phyloP scores from a whole-genome alignment of 495 filamentous ascomycete genomes.

The Achaetomiella virescens region DNA sequence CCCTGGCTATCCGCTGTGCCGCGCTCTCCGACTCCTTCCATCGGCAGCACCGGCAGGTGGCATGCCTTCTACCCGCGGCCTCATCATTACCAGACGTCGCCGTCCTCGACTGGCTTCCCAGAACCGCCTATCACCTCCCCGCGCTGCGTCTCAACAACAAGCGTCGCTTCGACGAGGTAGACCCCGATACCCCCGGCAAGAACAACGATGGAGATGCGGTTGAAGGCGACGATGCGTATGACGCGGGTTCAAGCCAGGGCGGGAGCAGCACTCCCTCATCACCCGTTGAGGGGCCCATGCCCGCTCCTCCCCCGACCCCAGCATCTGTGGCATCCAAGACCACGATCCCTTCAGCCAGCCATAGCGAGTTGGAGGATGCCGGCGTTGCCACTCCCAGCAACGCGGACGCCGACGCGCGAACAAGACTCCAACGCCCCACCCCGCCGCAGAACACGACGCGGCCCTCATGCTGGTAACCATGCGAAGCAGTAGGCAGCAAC shows the following conservation, averaged over 20 bases:
- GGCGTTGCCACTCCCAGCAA: too few relatives aligned
- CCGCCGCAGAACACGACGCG: constrained; percentile 2
- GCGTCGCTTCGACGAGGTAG: constrained; percentile 1
- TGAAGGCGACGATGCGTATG: background rate
- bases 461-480: constrained; percentile 7
- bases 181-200: background rate
- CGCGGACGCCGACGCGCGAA: too few relatives aligned
- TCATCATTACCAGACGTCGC: background rate
- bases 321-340: background rate
- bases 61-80: background rate
- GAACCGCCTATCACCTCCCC: background rate
- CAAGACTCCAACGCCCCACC: background rate
- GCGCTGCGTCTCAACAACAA: constrained; percentile 5
- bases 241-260: background rate
- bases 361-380: too few relatives aligned
- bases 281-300: background rate
- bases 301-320: background rate
- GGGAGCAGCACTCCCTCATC: background rate
- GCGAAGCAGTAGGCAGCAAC: background rate
- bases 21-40: constrained; percentile 17
- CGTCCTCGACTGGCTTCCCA: background rate
- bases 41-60: background rate
- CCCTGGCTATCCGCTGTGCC: constrained; percentile 40
- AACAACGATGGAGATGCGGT: background rate
- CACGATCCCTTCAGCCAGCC: background rate